These are phyloP conservation scores for Sapria himalayana DNA, from an alignment of 345 rosid species.

Conservation along the genomic window DNA sequence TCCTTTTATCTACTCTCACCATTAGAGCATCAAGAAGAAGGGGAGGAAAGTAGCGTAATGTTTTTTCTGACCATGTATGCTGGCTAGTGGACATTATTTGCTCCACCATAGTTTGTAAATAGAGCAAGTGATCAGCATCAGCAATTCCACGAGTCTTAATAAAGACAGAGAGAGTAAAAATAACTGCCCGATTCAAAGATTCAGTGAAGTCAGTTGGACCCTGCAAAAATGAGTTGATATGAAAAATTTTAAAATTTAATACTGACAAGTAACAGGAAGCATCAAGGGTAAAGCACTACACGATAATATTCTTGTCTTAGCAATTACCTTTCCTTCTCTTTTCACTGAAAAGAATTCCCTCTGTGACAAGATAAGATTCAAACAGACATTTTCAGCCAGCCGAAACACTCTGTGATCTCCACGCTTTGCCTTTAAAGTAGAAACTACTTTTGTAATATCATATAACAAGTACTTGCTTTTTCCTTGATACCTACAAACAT, in stretches of 20 bases:
- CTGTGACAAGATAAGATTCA: constrained; percentile 71
- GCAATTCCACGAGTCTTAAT: constrained; percentile 95
- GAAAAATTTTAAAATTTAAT: constrained; percentile 3
- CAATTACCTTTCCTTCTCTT: constrained; percentile 79
- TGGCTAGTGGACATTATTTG: constrained; percentile 77
- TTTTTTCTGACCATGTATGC: constrained; percentile 93
- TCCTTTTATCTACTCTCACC: constrained; percentile 51
- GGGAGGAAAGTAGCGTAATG: constrained; percentile 59
- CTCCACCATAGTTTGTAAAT: constrained; percentile 77
- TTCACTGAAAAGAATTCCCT: constrained; percentile 81
- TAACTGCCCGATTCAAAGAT: constrained; percentile 69
- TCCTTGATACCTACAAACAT: constrained; percentile 60
- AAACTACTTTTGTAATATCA: constrained; percentile 82
- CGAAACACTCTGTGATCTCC: constrained; percentile 94
- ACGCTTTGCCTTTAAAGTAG: constrained; percentile 80
- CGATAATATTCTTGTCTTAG: constrained; percentile 7
- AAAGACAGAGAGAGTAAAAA: constrained; percentile 79
- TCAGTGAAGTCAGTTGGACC: constrained; percentile 97
- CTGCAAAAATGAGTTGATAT: constrained; percentile 31
- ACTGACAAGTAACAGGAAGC: constrained; percentile 7
- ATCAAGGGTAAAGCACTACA: constrained; percentile 4
- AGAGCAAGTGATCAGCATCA: constrained; percentile 83
- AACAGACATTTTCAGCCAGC: constrained; percentile 84
- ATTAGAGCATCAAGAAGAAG: constrained; percentile 55
- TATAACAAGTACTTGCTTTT: constrained; percentile 84